Evolutionary conservation across 805 yeast species (phyloP).

Genomic region (Komagataella ulmi): DNA sequence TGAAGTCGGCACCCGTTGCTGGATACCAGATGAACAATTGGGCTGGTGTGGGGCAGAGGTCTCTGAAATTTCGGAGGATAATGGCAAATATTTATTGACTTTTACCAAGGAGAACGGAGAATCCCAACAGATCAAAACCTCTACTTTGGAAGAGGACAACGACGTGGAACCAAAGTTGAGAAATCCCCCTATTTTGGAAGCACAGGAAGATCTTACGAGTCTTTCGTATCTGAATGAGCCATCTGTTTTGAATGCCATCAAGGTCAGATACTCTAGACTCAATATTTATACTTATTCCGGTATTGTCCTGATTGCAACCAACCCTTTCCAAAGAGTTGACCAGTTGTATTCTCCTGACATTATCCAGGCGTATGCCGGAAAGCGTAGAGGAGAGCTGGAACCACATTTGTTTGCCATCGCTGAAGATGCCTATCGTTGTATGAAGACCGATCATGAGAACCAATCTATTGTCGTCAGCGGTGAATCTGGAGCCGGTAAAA

Average conservation of each 20-base stretch:
- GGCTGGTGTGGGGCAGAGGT: constrained; percentile 73
- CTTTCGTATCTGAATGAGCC: constrained; percentile 92
- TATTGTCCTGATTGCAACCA: constrained; percentile 89
- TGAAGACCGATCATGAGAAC: constrained; percentile 74
- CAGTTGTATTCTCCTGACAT: constrained; percentile 84
- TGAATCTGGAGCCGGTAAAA: constrained; percentile 98
- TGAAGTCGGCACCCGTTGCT: constrained; percentile 32
- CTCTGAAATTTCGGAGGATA: constrained; percentile 24
- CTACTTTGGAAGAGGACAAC: constrained; percentile 34
- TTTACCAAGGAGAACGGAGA: constrained; percentile 39
- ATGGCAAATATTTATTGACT: constrained; percentile 32
- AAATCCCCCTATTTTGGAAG: constrained; percentile 85
- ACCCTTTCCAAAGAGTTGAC: constrained; percentile 89
- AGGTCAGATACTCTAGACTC: constrained; percentile 75
- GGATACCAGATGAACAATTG: constrained; percentile 61
- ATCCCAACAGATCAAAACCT: constrained; percentile 34
- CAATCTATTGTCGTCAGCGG: constrained; percentile 96
- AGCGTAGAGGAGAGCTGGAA: constrained; percentile 86
- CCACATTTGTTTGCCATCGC: constrained; percentile 97
- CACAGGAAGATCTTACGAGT: constrained; percentile 89
- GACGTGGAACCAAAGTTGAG: constrained; percentile 63
- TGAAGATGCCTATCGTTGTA: constrained; percentile 91
- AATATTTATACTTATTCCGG: constrained; percentile 94
- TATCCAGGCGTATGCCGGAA: constrained; percentile 90
- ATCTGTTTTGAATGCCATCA: constrained; percentile 88